phyloP scores from a whole-genome alignment of 2,329 filamentous ascomycete genomes.

The Penicillium sclerotigenum region DNA sequence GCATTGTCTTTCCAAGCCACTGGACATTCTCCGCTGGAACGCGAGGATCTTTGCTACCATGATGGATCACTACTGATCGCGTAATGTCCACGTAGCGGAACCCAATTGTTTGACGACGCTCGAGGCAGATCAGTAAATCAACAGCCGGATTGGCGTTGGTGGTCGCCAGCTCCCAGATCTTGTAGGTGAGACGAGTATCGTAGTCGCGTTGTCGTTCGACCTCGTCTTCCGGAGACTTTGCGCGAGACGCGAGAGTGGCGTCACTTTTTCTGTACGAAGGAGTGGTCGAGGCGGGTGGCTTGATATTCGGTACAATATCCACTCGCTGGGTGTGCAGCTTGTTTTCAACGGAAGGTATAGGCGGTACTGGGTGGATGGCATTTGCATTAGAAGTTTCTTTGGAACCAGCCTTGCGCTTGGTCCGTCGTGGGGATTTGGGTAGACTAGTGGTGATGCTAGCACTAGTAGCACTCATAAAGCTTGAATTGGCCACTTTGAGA shows the following conservation, averaged over 20 bases:
- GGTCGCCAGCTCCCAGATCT: slow-evolving; percentile 92
- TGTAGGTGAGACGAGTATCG: slow-evolving; percentile 80
- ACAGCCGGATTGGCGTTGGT: slow-evolving; percentile 90
- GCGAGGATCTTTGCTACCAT: slow-evolving; percentile 83
- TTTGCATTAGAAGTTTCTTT: slow-evolving; percentile 36
- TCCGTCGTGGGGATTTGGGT: slow-evolving; percentile 61
- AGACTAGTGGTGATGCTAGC: slow-evolving; percentile 77
- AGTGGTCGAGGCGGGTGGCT: slow-evolving; percentile 17
- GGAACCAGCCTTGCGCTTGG: slow-evolving; percentile 55
- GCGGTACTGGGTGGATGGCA: slow-evolving; percentile 55
- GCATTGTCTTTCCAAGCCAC: slow-evolving; percentile 94
- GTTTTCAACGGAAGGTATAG: slow-evolving; percentile 12
- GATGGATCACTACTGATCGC: slow-evolving; percentile 85
- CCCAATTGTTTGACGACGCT: slow-evolving; percentile 84
- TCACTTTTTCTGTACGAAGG: slow-evolving; percentile 20
- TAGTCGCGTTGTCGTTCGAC: slow-evolving; percentile 53
- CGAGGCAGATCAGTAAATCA: slow-evolving; percentile 86
- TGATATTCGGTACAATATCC: slow-evolving; percentile 15
- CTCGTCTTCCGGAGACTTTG: slow-evolving; percentile 27
- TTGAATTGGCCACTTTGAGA: slow-evolving; percentile 89
- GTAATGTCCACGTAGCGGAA: slow-evolving; percentile 98
- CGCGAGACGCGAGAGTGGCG: slow-evolving; percentile 21
- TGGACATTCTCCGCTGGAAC: slow-evolving; percentile 93
- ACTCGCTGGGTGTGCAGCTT: slow-evolving; percentile 20
- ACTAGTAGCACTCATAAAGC: slow-evolving; percentile 89